Evolutionary conservation across 495 filamentous ascomycete genomes (phyloP), one percentile per base, ranked within the genome.

Genomic region (Apodospora peruviana): DNA sequence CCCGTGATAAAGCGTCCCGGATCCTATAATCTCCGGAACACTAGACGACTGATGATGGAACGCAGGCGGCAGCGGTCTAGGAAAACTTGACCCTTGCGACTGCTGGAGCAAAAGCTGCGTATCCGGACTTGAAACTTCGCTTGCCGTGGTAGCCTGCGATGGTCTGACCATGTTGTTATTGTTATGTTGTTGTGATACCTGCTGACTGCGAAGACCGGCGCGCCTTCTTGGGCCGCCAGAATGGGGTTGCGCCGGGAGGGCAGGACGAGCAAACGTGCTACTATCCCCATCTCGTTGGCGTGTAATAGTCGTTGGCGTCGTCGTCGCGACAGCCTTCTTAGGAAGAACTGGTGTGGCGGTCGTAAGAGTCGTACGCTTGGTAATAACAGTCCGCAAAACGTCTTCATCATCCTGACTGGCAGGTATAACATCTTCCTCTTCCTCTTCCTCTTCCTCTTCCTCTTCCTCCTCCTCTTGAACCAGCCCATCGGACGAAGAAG

Each of bases 111-210:
- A n/a, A 11, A 45, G 45, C 10, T 39, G 44, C 9, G 45, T 18
- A 0, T 12, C 41, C 16, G 66, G 62, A 17, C 50, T 68, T 1
- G 70, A 73, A 4, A 51, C 23, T 10, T 61, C 48, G 42, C 64
- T 69, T 23, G 68, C 73, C 9, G 73, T 74, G 0, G 70, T 73
- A 16, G 73, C 73, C 43, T 76, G 71, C 4, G 73, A 76, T 1
- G 68, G 56, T 1, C 63, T 61, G 24, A 72, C 48, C 11, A 23
- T 36, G 27, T 18, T 22, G 40, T 29, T 24, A 18, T 44, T 45
- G 37, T 46, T 40, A 12, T 20, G 35, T 23, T 40, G 35, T 38
- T 44, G 29, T 23, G 2, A 48, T n/a, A 40, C 27, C 40, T 55
- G 47, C 4, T 10, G 53, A n/a, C 17, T 47, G 40, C 48, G 27